Evolutionary conservation across 1,139 yeast genomes (phyloP), one percentile per base, ranked within the genome.

Genomic region (Debaryomyces nepalensis): DNA sequence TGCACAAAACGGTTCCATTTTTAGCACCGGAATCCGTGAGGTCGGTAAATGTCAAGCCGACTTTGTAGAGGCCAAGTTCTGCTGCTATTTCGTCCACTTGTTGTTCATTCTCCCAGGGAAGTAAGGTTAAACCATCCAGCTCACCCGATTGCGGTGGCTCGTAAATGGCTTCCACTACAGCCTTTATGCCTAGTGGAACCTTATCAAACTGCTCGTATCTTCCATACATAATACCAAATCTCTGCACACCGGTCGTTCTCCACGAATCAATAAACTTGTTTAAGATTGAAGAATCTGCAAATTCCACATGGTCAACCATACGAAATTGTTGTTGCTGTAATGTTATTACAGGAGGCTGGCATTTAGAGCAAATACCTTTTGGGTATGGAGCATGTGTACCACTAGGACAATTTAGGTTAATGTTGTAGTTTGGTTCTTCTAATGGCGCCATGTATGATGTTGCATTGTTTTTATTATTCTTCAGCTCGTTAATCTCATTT

Each of bases 281-380:
- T 44, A 95, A 79, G 26, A 90, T 77, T 4, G 73, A 70, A 35
- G 90, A 80, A 47, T 80, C 81, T 14, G 90, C 82, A 63, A 91
- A 87, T 62, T 93, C 98, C 22, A 93, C 95, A 67, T 95, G 98
- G 63, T 95, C 99, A 15, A 95, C 96, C 97, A 93, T 88, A 57
- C 99, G 78, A 62, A 87, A 95, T 37, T 77, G 74, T 62, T 95
- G 99, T 60, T 84, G 91, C 60, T 87, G 96, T 48, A 95, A 72
- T 0, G 98, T 90, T 44, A 95, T 89, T 0, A 97, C 95, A 1
- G 96, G 82, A 0, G 99, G 98, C 63, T 91, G 98, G 63, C 99
- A 93, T 62, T 90, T 89, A n/a, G 96, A 86, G 59, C 99, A 93
- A 50, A 93, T 90, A 0, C 98, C 97, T 42, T 73, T 77, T 1